Evolutionary conservation across 106 monocot species (phyloP), one percentile per base, ranked within the genome.

Genomic region (Dendrobium chrysotoxum): DNA sequence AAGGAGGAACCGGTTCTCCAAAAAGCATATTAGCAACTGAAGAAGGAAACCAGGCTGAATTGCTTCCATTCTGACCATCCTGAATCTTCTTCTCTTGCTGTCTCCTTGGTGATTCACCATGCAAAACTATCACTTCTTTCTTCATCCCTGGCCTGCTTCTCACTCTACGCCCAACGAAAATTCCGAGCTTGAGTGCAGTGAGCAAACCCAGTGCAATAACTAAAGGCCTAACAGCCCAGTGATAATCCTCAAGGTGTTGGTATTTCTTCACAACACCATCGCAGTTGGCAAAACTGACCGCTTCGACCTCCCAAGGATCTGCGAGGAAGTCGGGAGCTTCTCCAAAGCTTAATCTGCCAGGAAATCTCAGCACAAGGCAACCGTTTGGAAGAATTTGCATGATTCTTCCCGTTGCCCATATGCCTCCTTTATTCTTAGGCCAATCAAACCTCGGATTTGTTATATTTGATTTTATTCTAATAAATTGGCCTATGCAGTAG

Each of bases 191-290:
- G 38, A 97, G 44, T n/a, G 89, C 90, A 1, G 86, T 78, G 47
- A 97, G 86, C 64, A 94, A 75, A 17, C 96, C 96, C 28, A 92
- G 31, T 38, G 82, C 90, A 47, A 93, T 87, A 41, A 92, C 80
- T 83, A 97, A 53, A 28, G 94, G 96, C 86, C 96, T 87, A 40
- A 97, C 94, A 26, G 83, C 84, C 96, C 96, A 97, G 64, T 94
- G 96, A 77, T 89, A 91, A 67, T 97, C 92, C 88, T 97, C 96
- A 40, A 97, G 86, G 78, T 97, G 96, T 44, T 91, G 84, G 85
- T 97, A 97, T 80, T 94, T 97, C 80, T 86, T 90, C 67, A 85
- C 89, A 5, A 90, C 13, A n/a, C 94, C 92, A 15, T 92, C 80
- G 38, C 96, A 94, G 7, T 79, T 88, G 23, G 71, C 75, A 77